Evolutionary conservation across 1,284 basidiomycete species (phyloP), one percentile per base, ranked within the genome.

Genomic region (Ganoderma multipileum): DNA sequence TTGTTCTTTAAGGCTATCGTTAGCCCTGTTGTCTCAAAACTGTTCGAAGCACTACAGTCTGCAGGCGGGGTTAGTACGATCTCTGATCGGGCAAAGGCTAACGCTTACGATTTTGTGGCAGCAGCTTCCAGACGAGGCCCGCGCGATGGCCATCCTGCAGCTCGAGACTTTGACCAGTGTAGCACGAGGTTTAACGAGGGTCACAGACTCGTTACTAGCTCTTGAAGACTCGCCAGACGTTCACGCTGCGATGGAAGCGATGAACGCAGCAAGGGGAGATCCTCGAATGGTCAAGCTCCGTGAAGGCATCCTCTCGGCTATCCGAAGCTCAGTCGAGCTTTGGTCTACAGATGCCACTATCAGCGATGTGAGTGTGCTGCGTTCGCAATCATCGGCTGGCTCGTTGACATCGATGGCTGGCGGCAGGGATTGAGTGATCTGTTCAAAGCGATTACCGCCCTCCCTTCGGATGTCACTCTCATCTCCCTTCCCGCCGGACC

Each of bases 101-200:
- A 39, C 0, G n/a, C 36, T 41, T 60, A 41, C 20, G 20, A 23
- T 8, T 4, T 58, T 18, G 7, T 14, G 58, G 0, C 75, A 96
- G 89, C 83, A 96, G 89, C 83, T 89, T 8, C 89, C 89, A 0
- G 91, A 92, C 30, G 91, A 93, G 74, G 87, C 91, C 0, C 87
- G 88, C 7, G 77, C 79, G 0, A 74, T 88, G 3, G 86, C 86
- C 0, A 87, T 93, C 36, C 83, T 88, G 18, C 92, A 95, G 72
- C 84, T 96, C 7, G 90, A 93, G 74, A 92, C 91, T 0, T 83
- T 97, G 20, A 87, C 93, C 0, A 95, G 95, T 11, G 89, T 95
- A 44, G 92, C 94, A 8, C 93, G 92, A 70, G 95, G 95, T 2
- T 84, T 97, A 11, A 95, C 95, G 0, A 87, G 92, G 11, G 87